Percentiles rank a stretch among this genome's conserved stretches.
Conservation (phyloP, 345 rosid genomes). For the Eutrema yunnanense region DNA sequence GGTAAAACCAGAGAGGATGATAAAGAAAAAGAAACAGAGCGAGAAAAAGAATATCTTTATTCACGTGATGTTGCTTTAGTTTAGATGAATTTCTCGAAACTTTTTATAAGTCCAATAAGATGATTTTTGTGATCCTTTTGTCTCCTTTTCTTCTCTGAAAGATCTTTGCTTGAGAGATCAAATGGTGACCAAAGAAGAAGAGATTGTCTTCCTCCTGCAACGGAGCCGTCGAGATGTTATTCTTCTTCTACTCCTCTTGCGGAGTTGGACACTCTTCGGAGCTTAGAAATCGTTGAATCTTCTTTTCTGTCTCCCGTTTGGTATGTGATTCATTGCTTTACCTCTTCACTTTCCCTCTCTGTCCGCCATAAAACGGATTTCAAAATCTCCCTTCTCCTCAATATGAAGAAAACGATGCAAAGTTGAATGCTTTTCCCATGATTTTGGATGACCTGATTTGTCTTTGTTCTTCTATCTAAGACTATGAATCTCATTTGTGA, state of each 20-base stretch:
- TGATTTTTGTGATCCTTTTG: background rate
- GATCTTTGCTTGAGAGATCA: background rate
- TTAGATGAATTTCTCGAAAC: background rate
- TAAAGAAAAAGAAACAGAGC: background rate
- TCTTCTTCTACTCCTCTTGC: constrained; percentile 16
- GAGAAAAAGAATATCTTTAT: constrained; percentile 8
- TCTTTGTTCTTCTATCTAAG: background rate
- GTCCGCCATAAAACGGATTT: background rate
- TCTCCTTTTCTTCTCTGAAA: background rate
- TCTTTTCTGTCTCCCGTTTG: constrained; percentile 15
- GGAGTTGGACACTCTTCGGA: constrained; percentile 13
- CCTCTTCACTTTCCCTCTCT: background rate
- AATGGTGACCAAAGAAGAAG: constrained; percentile 18
- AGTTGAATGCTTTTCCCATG: background rate
- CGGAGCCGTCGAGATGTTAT: constrained; percentile 3
- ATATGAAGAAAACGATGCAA: background rate
- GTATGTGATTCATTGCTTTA: background rate
- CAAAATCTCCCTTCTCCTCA: background rate
- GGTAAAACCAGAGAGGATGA: background rate
- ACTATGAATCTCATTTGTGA: background rate
- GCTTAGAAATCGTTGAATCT: constrained; percentile 14
- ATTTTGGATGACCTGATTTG: background rate
- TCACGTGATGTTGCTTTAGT: constrained; percentile 6
- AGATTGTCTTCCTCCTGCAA: background rate
- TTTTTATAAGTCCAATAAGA: background rate